Percentiles rank a stretch among this genome's conserved stretches.
These are phyloP conservation scores for Neoscytalidium dimidiatum DNA, from an alignment of 2,329 filamentous ascomycete species.

Conservation along the genomic window DNA sequence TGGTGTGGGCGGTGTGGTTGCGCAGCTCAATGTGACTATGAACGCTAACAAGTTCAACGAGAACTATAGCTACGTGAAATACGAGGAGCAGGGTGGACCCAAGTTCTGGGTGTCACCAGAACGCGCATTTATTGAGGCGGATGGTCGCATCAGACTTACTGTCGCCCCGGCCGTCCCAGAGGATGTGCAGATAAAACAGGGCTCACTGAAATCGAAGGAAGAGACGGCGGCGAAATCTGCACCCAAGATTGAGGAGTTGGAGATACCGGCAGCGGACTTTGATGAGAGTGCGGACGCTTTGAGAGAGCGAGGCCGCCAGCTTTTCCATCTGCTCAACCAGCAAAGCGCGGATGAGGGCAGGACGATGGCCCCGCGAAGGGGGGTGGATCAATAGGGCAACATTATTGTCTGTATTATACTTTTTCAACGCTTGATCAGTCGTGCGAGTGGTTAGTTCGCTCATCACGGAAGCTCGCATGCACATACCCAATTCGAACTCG, in stretches of 20 bases:
- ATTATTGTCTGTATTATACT: neutral
- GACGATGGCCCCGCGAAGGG: neutral
- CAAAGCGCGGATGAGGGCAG: neutral
- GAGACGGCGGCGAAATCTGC: neutral
- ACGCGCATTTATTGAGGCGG: slow-evolving; percentile 47
- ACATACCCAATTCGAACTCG: too few relatives aligned
- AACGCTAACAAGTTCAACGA: slow-evolving; percentile 37
- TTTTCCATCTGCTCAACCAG: neutral
- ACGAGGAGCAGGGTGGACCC: slow-evolving; percentile 50
- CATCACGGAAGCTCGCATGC: too few relatives aligned
- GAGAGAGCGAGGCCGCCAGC: neutral
- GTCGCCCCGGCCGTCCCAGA: slow-evolving; percentile 2
- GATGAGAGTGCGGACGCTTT: neutral
- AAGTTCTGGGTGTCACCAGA: slow-evolving; percentile 55
- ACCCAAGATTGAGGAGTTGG: slow-evolving; percentile 1
- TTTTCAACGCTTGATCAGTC: too few relatives aligned
- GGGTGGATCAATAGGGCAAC: neutral
- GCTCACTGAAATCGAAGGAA: neutral
- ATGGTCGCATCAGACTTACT: slow-evolving; percentile 45
- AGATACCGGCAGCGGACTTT: neutral
- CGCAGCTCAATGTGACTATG: slow-evolving; percentile 32
- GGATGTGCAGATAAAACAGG: slow-evolving; percentile 12
- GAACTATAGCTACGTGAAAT: slow-evolving; percentile 41
- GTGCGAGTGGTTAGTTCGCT: too few relatives aligned
- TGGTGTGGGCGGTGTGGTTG: slow-evolving; percentile 49